These are phyloP conservation scores for Salicornia ramosissima DNA, from an alignment of 148 eudicot genomes.

Conservation along the genomic window DNA sequence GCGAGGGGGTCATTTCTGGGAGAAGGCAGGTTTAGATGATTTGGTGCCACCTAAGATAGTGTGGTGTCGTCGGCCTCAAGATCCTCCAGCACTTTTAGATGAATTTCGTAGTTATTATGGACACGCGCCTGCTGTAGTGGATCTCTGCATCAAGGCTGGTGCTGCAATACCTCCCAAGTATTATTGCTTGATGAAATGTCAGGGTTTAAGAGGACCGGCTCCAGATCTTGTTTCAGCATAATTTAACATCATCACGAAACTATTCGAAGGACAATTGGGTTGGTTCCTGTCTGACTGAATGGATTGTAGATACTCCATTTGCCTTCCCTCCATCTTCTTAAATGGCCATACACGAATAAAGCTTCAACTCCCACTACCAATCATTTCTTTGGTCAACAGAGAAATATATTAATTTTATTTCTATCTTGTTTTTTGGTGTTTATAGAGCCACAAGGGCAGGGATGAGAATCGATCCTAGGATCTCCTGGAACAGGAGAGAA, in stretches of 20 bases:
- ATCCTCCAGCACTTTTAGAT: conserved; percentile 59
- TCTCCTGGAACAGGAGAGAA: too few species aligned
- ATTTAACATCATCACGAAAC: conserved; percentile 5
- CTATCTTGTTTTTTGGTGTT: too few species aligned
- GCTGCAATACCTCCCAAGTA: conserved; percentile 47
- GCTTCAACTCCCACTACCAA: too few species aligned
- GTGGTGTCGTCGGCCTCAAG: conserved; percentile 75
- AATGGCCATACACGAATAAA: too few species aligned
- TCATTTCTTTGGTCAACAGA: too few species aligned
- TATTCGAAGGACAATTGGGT: conserved; percentile 4
- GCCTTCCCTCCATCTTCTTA: too few species aligned
- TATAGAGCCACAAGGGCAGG: too few species aligned
- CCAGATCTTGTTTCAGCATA: background rate
- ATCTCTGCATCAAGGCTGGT: conserved; percentile 75
- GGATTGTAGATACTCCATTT: background rate
- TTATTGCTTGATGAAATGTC: conserved; percentile 70
- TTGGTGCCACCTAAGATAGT: conserved; percentile 69
- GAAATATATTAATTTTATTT: too few species aligned
- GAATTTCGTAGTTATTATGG: conserved; percentile 71
- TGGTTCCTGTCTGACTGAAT: background rate
- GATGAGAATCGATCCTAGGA: too few species aligned
- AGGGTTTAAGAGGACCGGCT: conserved; percentile 55
- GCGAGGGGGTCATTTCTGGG: conserved; percentile 76
- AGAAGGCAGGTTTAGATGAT: conserved; percentile 75
- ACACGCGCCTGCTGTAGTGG: conserved; percentile 92